Evolutionary conservation across 192 early-diverging fungal species (phyloP), one percentile per base, ranked within the genome.

Genomic region (Helicostylum pulchrum): DNA sequence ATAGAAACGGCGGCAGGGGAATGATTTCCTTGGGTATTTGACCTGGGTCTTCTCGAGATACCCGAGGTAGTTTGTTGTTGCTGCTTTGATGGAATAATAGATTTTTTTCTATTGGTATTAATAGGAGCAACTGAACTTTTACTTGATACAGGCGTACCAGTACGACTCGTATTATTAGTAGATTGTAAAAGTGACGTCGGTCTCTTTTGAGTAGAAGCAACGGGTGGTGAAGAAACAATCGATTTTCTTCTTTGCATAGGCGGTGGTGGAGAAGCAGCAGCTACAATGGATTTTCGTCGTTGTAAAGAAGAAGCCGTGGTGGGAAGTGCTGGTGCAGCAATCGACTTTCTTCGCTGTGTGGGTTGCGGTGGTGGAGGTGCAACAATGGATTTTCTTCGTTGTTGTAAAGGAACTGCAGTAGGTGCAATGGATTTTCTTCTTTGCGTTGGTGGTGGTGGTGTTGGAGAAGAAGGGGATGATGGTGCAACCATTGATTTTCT

Each of bases 101-200:
- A 46, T 42, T 58, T 45, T 30, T 65, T 59, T 9, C 65, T 26
- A 42, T 62, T 60, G 4, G 49, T 31, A 0, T 43, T 21, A 2
- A 20, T 2, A 20, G 43, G 67, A 55, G 36, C 55, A 26, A 30
- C 62, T 43, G 11, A 36, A 36, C 50, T 46, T 26, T 9, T 60
- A 47, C 62, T 50, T 12, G 61, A 66, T 26, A 46, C 21, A 32
- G 65, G 58, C 17, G 62, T 14, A 8, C 45, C 51, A 30, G 64
- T 58, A 23, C 60, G 72, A 19, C 54, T 54, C 2, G 66, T 55
- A 5, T 57, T 20, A 4, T 64, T n/a, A 26, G 74, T 64, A 8
- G 63, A 65, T 55, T 23, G 44, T 11, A 53, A 61, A 42, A 53
- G 15, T 14, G 23, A 31, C 1, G 6, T 48, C 5, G 36, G 36